Conservation (phyloP, 2,329 filamentous ascomycete species). For the Seiridium cupressi region DNA sequence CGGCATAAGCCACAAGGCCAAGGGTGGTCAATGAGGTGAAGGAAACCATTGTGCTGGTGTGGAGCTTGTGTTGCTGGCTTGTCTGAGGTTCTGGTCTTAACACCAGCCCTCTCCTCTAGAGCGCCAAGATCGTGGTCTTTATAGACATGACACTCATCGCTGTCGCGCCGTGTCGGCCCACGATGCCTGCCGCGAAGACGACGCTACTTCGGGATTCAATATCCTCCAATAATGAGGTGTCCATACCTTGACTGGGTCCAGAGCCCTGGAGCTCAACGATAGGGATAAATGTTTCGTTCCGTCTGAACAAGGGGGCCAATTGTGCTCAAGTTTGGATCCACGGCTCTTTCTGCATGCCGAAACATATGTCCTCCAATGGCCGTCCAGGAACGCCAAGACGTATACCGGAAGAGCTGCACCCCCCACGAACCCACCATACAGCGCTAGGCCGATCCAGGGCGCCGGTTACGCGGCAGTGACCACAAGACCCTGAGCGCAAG, state of each 20-base stretch:
- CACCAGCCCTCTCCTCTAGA: too few relatives aligned
- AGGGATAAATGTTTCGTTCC: neutral
- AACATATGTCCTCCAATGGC: conserved; percentile 5
- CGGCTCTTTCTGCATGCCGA: neutral
- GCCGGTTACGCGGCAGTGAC: neutral
- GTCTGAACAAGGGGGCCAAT: neutral
- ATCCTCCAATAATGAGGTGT: conserved; percentile 4
- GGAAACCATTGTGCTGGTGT: neutral
- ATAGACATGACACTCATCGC: neutral
- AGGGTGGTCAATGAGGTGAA: neutral
- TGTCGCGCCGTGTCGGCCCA: neutral
- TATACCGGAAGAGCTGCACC: neutral
- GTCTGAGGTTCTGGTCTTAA: neutral
- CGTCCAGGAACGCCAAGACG: neutral
- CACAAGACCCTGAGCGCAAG: neutral
- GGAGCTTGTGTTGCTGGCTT: neutral
- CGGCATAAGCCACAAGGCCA: neutral
- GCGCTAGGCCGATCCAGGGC: neutral
- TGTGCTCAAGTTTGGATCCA: neutral
- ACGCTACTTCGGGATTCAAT: neutral
- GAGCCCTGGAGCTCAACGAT: neutral
- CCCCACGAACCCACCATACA: neutral
- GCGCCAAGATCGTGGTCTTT: neutral
- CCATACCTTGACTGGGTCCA: neutral
- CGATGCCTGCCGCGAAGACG: neutral